Conservation (phyloP, 2,329 filamentous ascomycete species). For the Colletotrichum musae region DNA sequence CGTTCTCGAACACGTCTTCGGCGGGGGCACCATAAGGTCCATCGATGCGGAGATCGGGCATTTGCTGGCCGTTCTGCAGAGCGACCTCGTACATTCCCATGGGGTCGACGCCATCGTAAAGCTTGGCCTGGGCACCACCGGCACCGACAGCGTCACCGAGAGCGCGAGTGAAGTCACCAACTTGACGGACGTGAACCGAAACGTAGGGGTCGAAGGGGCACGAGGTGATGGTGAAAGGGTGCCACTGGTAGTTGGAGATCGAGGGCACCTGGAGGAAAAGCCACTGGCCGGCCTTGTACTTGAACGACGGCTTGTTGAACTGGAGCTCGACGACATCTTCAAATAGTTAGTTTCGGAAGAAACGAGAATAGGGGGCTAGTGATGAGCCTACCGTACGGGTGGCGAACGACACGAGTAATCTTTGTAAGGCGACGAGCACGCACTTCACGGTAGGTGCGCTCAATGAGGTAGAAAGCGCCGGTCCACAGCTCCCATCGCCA, state of each 20-base stretch:
- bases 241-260: conserved; percentile 93
- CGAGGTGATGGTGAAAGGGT: conserved; percentile 98
- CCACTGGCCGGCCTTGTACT: conserved; percentile 99
- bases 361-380: too few species aligned
- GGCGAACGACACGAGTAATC: conserved; percentile 94
- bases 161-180: conserved; percentile 94
- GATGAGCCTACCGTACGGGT: conserved; percentile 85
- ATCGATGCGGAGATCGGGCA: conserved; percentile 92
- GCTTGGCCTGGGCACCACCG: conserved; percentile 86
- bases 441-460: conserved; percentile 93
- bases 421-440: conserved; percentile 86
- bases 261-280: conserved; percentile 95
- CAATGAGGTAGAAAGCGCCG: conserved; percentile 86
- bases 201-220: conserved; percentile 97
- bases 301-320: conserved; percentile 96
- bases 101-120: conserved; percentile 91
- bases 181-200: conserved; percentile 94
- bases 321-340: conserved; percentile 93
- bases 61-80: conserved; percentile 90
- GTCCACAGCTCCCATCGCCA: conserved; percentile 97
- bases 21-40: conserved; percentile 97
- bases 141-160: conserved; percentile 97
- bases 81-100: conserved; percentile 99
- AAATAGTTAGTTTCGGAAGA: conserved; percentile 53
- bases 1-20: conserved; percentile 96